These are phyloP conservation scores for Apiospora marii DNA, from an alignment of 2,329 filamentous ascomycete genomes.

Conservation along the genomic window DNA sequence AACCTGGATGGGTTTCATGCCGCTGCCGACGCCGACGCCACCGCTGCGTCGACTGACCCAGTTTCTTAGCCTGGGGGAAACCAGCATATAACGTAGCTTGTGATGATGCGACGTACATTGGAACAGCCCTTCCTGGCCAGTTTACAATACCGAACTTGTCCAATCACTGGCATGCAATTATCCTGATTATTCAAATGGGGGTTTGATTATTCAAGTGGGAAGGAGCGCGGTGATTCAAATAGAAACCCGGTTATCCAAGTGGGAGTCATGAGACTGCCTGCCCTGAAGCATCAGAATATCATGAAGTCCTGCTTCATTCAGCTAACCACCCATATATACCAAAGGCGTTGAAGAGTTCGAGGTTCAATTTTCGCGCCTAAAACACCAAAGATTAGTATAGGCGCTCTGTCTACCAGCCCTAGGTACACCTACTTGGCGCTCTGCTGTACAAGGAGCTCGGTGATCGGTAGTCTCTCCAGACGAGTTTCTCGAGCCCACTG, in stretches of 20 bases:
- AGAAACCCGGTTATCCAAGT: not conserved
- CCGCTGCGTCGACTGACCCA: not conserved
- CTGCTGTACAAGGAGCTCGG: constrained; percentile 24
- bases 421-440: constrained; percentile 4
- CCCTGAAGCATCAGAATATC: not conserved
- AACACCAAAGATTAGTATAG: not conserved
- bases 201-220: not conserved
- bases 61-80: too few relatives aligned
- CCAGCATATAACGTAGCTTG: not conserved
- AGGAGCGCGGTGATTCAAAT: not conserved
- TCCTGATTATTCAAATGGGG: not conserved
- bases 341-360: not conserved
- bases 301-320: not conserved
- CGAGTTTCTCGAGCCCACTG: constrained; percentile 22
- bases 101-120: not conserved
- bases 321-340: not conserved
- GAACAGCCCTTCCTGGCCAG: not conserved
- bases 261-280: not conserved
- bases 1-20: constrained; percentile 82
- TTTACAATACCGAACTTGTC: not conserved
- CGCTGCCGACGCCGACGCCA: not conserved
- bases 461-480: constrained; percentile 24
- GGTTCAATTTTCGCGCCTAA: not conserved
- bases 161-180: not conserved
- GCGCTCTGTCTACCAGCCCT: not conserved